Percentiles rank a stretch among this genome's conserved stretches.
Conservation (phyloP, 2,329 filamentous ascomycete species). For the Meredithiella fracta region DNA sequence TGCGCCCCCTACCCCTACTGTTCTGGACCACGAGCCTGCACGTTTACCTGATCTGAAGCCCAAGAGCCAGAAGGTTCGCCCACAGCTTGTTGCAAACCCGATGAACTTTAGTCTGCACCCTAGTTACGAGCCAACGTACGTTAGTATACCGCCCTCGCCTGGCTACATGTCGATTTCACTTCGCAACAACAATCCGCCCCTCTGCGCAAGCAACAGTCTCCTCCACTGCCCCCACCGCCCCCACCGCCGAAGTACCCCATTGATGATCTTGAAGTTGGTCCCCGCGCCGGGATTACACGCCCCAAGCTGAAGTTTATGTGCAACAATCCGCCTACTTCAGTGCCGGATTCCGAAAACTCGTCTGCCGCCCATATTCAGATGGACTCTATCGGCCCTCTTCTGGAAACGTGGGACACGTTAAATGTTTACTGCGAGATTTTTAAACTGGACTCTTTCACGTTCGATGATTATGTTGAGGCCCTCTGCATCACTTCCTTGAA, state of each 20-base stretch:
- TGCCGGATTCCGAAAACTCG: conserved; percentile 9
- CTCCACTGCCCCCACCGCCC: conserved; percentile 53
- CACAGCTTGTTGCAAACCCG: conserved; percentile 11
- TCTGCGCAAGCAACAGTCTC: conserved; percentile 20
- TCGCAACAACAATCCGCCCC: conserved; percentile 24
- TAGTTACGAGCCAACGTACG: conserved; percentile 12
- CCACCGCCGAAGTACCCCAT: conserved; percentile 87
- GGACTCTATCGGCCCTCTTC: conserved; percentile 66
- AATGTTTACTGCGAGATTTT: conserved; percentile 98
- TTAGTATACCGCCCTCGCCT: conserved; percentile 11
- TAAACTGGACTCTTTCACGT: conserved; percentile 87
- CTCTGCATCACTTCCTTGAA: conserved; percentile 62
- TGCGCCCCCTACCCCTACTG: no score
- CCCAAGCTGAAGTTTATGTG: conserved; percentile 67
- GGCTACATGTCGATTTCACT: conserved; percentile 14
- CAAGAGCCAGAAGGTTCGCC: conserved; percentile 31
- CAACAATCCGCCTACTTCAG: conserved; percentile 37
- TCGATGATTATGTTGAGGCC: conserved; percentile 87
- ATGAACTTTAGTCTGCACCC: conserved; percentile 8
- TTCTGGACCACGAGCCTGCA: conserved; percentile 29
- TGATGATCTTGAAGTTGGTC: conserved; percentile 73
- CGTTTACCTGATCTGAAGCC: conserved; percentile 57
- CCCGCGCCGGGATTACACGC: conserved; percentile 47
- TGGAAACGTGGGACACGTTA: conserved; percentile 91
- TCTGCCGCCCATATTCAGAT: conserved; percentile 41